phyloP scores from a whole-genome alignment of 2,329 filamentous ascomycete genomes.

The Aspergillus felis region DNA sequence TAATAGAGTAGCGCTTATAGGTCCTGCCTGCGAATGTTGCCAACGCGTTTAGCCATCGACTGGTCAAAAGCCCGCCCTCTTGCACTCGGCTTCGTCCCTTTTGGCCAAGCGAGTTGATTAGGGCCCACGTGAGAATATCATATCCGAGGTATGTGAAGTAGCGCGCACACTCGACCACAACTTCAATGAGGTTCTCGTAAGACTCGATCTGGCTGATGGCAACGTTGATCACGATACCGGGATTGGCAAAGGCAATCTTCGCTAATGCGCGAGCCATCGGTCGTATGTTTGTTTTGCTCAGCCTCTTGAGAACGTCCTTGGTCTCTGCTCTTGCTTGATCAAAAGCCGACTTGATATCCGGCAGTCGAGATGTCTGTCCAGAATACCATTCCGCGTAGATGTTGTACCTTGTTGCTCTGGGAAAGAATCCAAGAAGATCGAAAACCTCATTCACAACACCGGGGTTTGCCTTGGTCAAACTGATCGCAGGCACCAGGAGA shows the following conservation, averaged over 20 bases:
- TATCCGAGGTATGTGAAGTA: slow-evolving; percentile 93
- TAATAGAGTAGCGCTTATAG: slow-evolving; percentile 77
- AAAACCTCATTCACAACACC: slow-evolving; percentile 83
- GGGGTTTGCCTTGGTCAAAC: slow-evolving; percentile 79
- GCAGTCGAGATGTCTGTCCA: slow-evolving; percentile 69
- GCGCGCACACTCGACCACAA: slow-evolving; percentile 87
- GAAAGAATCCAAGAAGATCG: slow-evolving; percentile 73
- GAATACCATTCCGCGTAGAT: slow-evolving; percentile 94
- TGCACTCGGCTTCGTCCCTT: slow-evolving; percentile 57
- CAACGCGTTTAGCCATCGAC: slow-evolving; percentile 85
- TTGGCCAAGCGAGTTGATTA: slow-evolving; percentile 68
- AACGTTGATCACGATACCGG: slow-evolving; percentile 85
- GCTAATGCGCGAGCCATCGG: slow-evolving; percentile 84
- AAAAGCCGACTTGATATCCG: slow-evolving; percentile 76
- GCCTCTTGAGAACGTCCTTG: slow-evolving; percentile 77
- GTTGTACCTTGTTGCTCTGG: slow-evolving; percentile 71
- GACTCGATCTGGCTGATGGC: slow-evolving; percentile 87
- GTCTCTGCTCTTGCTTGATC: slow-evolving; percentile 73
- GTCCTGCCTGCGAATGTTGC: slow-evolving; percentile 88
- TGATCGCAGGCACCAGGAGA: slow-evolving; percentile 81
- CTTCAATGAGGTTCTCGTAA: slow-evolving; percentile 91
- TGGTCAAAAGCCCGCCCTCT: slow-evolving; percentile 70
- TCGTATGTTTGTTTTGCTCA: slow-evolving; percentile 81
- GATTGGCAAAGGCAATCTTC: slow-evolving; percentile 87
- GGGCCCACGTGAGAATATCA: slow-evolving; percentile 87